Evolutionary conservation across 2,329 filamentous ascomycete genomes (phyloP), one percentile per base, ranked within the genome.

Genomic region (Eutypa lata): DNA sequence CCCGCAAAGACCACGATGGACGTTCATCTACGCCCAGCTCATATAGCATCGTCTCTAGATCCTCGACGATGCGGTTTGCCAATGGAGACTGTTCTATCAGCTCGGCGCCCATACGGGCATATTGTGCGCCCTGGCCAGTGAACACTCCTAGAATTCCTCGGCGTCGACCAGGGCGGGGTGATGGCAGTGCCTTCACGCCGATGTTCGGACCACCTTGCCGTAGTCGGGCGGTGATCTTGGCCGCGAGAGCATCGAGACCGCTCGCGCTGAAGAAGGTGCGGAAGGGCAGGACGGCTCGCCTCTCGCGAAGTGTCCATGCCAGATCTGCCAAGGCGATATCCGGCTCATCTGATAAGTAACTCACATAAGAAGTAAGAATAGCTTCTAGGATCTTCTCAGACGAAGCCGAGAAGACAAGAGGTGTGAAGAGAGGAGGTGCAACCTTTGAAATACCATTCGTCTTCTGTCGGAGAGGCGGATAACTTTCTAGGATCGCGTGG

Each of bases 111-210:
- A 71, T 69, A 0, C 51, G 42, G 3, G 59, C 40, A 61, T 61
- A 68, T 37, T 68, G 64, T 0, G 65, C 63, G 6, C 65, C 66
- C 50, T 65, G 61, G 7, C 61, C 62, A 2, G 62, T 65, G 44
- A 65, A 64, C 5, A 65, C 57, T 24, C 54, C 63, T 2, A 65
- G 21, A 3, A 59, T 58, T 6, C 18, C 19, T n/a, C n/a, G n/a
- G n/a, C n/a, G n/a, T n/a, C n/a, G n/a, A n/a, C n/a, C n/a, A n/a
- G n/a, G n/a, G n/a, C n/a, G n/a, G n/a, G n/a, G n/a, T n/a, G n/a
- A n/a, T n/a, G n/a, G n/a, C n/a, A n/a, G n/a, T n/a, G n/a, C n/a
- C n/a, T n/a, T n/a, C n/a, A n/a, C n/a, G n/a, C n/a, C n/a, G n/a
- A n/a, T n/a, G n/a, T n/a, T n/a, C n/a, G n/a, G n/a, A n/a, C n/a